Percentiles rank a stretch among this genome's conserved stretches.
phyloP scores from a whole-genome alignment of 495 filamentous ascomycete species.

The Daldinia bambusicola region DNA sequence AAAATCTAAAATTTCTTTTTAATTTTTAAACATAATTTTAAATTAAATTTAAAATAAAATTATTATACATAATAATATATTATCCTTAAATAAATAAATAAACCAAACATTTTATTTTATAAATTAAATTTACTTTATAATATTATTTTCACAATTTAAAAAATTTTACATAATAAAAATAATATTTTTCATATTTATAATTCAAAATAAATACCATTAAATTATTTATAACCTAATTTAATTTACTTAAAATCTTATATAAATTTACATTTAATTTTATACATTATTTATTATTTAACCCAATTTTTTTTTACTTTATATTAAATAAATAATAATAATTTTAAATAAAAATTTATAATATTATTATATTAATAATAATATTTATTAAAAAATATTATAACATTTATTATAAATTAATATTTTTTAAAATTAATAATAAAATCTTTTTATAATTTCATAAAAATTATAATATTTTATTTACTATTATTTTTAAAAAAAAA shows the following conservation, averaged over 20 bases:
- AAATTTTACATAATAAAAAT: slow-evolving; percentile 2
- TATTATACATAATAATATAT: slow-evolving; percentile 7
- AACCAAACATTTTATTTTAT: slow-evolving; percentile 9
- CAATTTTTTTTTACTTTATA: not conserved
- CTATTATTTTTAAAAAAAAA: too few species aligned
- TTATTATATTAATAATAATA: not conserved
- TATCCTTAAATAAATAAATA: slow-evolving; percentile 1
- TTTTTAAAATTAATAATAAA: slow-evolving; percentile 11
- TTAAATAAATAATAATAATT: not conserved
- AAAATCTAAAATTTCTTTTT: not conserved
- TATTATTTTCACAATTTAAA: slow-evolving; percentile 11
- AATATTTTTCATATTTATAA: slow-evolving; percentile 2
- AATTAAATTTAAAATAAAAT: slow-evolving; percentile 2
- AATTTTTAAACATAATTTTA: slow-evolving; percentile 3
- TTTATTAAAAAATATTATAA: slow-evolving; percentile 4
- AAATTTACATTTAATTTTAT: too few species aligned
- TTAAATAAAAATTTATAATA: slow-evolving; percentile 1
- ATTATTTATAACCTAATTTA: not conserved
- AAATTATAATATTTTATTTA: too few species aligned
- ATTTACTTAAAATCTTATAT: slow-evolving; percentile 14
- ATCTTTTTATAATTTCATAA: too few species aligned
- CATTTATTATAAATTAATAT: not conserved
- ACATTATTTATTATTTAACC: slow-evolving; percentile 8
- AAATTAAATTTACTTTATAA: slow-evolving; percentile 9
- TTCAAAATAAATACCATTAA: slow-evolving; percentile 5